Conservation (phyloP, 2,329 filamentous ascomycete species). For the Aspergillus sp. region DNA sequence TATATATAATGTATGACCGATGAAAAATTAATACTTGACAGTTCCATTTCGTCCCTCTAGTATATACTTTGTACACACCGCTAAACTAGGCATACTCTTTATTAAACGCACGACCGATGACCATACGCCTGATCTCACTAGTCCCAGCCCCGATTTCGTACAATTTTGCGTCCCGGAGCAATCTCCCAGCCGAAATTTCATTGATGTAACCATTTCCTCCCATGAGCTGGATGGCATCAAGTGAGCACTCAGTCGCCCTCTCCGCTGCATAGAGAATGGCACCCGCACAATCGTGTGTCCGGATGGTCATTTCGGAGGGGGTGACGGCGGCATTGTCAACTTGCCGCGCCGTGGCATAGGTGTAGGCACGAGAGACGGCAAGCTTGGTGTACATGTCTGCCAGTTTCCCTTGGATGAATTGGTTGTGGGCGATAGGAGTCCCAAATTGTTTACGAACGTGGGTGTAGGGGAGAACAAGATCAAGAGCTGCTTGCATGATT, state of each 20-base stretch:
- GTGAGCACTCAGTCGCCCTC: slow-evolving; percentile 72
- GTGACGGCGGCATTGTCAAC: slow-evolving; percentile 66
- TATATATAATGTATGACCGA: not conserved
- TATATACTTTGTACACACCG: not conserved
- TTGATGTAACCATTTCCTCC: slow-evolving; percentile 96
- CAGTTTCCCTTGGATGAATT: slow-evolving; percentile 86
- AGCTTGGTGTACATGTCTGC: slow-evolving; percentile 98
- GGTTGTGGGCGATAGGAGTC: slow-evolving; percentile 80
- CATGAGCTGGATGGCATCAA: slow-evolving; percentile 87
- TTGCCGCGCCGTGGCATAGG: slow-evolving; percentile 71
- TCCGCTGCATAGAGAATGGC: slow-evolving; percentile 92
- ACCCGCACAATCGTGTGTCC: slow-evolving; percentile 89
- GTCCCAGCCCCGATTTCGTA: slow-evolving; percentile 98
- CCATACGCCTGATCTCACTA: slow-evolving; percentile 88
- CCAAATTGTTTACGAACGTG: slow-evolving; percentile 89
- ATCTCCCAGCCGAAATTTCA: slow-evolving; percentile 83
- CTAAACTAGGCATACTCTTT: slow-evolving; percentile 60
- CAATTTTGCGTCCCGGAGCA: slow-evolving; percentile 72
- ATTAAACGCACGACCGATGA: slow-evolving; percentile 89
- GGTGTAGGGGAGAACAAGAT: slow-evolving; percentile 80
- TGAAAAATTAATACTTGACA: too few relatives aligned
- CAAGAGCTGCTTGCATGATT: slow-evolving; percentile 87
- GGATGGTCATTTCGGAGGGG: slow-evolving; percentile 45
- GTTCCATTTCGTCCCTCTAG: too few relatives aligned
- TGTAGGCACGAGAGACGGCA: slow-evolving; percentile 78